Evolutionary conservation across 805 yeast species (phyloP).

Genomic region (Zygotorulaspora chibaensis): DNA sequence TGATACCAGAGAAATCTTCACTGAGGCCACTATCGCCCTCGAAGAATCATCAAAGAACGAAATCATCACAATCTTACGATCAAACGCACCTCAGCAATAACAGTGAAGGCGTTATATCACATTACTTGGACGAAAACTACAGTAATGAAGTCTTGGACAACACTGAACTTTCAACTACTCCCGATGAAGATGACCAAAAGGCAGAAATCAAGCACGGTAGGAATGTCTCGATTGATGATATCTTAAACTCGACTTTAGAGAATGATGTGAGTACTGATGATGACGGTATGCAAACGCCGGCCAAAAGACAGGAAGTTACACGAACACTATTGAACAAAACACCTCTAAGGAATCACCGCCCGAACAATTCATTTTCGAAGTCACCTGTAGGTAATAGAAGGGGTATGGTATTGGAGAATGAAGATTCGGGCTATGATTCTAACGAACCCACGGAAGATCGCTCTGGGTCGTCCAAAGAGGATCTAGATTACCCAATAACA

Average conservation of each 20-base stretch:
- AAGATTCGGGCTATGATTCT: slow-evolving; percentile 1
- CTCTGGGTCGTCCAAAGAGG: neutral
- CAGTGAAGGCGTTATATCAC: slow-evolving; percentile 26
- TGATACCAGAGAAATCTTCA: slow-evolving; percentile 21
- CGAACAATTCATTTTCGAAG: slow-evolving; percentile 13
- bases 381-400: slow-evolving; percentile 20
- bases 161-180: neutral
- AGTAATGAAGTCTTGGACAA: slow-evolving; percentile 5
- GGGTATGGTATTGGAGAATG: slow-evolving; percentile 16
- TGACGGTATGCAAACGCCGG: neutral
- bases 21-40: slow-evolving; percentile 23
- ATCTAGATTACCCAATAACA: neutral
- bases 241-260: slow-evolving; percentile 21
- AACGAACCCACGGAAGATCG: neutral
- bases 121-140: slow-evolving; percentile 21
- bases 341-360: slow-evolving; percentile 19
- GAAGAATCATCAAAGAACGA: slow-evolving; percentile 1
- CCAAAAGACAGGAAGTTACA: slow-evolving; percentile 1
- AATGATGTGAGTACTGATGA: slow-evolving; percentile 7
- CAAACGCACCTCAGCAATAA: slow-evolving; percentile 10
- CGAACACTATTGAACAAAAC: slow-evolving; percentile 19
- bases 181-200: neutral
- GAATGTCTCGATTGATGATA: slow-evolving; percentile 25
- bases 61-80: slow-evolving; percentile 4
- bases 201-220: slow-evolving; percentile 8